A percentile compares a stretch with the other conserved stretches of the same genome.
Evolutionary conservation across 305 asterid species (phyloP).

Genomic region (Solanum hybrid): DNA sequence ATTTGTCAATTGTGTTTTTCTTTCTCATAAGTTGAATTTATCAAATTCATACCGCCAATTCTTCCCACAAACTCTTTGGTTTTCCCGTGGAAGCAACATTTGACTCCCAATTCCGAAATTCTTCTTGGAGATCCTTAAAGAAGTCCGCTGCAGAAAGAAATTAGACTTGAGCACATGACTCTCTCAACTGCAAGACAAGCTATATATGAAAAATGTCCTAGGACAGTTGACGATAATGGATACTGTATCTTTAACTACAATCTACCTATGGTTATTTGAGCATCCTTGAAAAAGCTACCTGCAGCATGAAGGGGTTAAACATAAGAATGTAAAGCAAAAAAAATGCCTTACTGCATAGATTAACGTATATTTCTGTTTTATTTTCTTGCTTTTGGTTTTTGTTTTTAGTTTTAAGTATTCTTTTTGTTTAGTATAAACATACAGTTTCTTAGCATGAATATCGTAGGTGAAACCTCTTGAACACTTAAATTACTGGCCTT

Average conservation of each 20-base stretch:
- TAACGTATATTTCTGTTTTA: background rate
- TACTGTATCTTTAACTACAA: constrained; percentile 6
- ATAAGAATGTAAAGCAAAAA: constrained; percentile 29
- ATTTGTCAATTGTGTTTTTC: background rate
- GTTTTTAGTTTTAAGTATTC: background rate
- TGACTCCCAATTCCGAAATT: constrained; percentile 84
- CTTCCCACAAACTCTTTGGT: constrained; percentile 96
- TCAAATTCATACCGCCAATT: constrained; percentile 49
- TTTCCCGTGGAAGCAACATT: constrained; percentile 54
- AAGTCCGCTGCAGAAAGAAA: constrained; percentile 57
- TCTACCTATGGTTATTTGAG: constrained; percentile 87
- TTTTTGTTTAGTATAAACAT: background rate
- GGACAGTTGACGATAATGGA: constrained; percentile 15
- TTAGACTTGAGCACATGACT: constrained; percentile 10
- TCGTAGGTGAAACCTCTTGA: background rate
- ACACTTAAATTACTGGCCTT: background rate
- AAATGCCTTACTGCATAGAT: background rate
- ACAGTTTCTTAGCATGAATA: background rate
- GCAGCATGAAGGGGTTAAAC: constrained; percentile 60
- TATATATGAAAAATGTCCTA: constrained; percentile 3
- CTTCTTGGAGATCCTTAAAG: constrained; percentile 87
- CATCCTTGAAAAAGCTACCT: constrained; percentile 88
- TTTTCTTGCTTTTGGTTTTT: background rate
- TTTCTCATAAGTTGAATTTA: background rate
- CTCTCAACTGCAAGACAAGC: background rate